Percentiles rank a stretch among this genome's conserved stretches.
Conservation (phyloP, 805 yeast species). For the Candida railenensis region DNA sequence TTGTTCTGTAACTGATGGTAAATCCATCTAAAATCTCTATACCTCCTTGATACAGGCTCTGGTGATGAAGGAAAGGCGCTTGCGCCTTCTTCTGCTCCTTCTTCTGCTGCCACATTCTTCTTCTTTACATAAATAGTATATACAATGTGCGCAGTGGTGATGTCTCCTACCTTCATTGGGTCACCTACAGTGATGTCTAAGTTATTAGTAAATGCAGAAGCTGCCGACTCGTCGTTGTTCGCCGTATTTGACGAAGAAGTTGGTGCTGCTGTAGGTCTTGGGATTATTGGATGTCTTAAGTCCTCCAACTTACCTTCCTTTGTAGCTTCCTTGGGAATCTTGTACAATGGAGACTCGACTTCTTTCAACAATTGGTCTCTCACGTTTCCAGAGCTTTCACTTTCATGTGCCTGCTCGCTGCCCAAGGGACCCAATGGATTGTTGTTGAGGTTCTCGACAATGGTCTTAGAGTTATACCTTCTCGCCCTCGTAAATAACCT, state of each 20-base stretch:
- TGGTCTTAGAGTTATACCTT: slow-evolving; percentile 26
- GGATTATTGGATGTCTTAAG: slow-evolving; percentile 7
- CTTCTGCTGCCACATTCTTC: slow-evolving; percentile 32
- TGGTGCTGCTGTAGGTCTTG: slow-evolving; percentile 2
- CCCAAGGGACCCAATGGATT: slow-evolving; percentile 31
- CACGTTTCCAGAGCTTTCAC: slow-evolving; percentile 7
- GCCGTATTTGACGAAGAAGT: too few species aligned
- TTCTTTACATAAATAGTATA: slow-evolving; percentile 73
- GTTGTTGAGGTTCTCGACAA: slow-evolving; percentile 14
- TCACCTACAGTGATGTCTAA: slow-evolving; percentile 79
- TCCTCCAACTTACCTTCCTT: slow-evolving; percentile 7
- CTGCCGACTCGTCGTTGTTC: slow-evolving; percentile 1
- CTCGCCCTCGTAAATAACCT: slow-evolving; percentile 32
- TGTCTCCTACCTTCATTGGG: slow-evolving; percentile 88
- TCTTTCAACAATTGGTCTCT: slow-evolving; percentile 35
- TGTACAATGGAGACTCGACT: slow-evolving; percentile 55
- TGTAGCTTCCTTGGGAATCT: slow-evolving; percentile 24
- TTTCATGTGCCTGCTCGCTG: slow-evolving; percentile 6
- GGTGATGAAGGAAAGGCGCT: background rate
- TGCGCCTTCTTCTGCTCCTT: slow-evolving; percentile 32
- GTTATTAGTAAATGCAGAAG: slow-evolving; percentile 20
- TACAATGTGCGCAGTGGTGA: slow-evolving; percentile 84
- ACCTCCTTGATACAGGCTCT: slow-evolving; percentile 68
- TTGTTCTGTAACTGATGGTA: slow-evolving; percentile 82
- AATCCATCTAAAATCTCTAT: slow-evolving; percentile 91